Evolutionary conservation across 495 filamentous ascomycete species (phyloP).

Genomic region (Tuber magnatum): DNA sequence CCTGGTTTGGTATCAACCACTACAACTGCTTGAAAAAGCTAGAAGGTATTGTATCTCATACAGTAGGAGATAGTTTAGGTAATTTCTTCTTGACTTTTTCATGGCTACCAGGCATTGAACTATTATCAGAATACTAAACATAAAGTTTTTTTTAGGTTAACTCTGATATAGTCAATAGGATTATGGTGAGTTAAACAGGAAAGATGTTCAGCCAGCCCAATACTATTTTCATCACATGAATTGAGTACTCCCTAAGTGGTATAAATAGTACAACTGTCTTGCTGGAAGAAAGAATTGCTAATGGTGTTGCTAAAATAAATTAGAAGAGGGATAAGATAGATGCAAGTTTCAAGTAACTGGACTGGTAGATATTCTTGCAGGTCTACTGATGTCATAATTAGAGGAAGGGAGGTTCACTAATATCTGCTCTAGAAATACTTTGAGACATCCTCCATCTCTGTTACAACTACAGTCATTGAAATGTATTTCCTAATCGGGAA

Average conservation of each 20-base stretch:
- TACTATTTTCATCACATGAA: too few species aligned
- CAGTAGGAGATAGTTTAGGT: background rate
- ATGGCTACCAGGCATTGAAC: background rate
- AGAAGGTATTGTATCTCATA: slow-evolving; percentile 5
- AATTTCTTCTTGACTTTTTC: slow-evolving; percentile 2
- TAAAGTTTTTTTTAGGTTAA: slow-evolving; percentile 6
- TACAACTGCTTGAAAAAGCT: too few species aligned
- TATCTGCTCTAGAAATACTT: slow-evolving; percentile 17
- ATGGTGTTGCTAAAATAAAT: background rate
- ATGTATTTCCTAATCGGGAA: too few species aligned
- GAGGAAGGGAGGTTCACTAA: slow-evolving; percentile 1
- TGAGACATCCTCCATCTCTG: too few species aligned
- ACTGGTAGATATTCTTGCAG: slow-evolving; percentile 2
- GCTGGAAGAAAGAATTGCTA: too few species aligned
- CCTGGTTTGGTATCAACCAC: too few species aligned
- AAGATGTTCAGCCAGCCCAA: slow-evolving; percentile 8
- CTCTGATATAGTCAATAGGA: slow-evolving; percentile 26
- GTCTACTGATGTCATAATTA: slow-evolving; percentile 12
- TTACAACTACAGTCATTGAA: too few species aligned
- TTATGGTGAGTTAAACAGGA: slow-evolving; percentile 29
- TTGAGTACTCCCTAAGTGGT: too few species aligned
- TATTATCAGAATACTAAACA: background rate
- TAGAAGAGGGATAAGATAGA: background rate
- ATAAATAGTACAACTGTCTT: too few species aligned
- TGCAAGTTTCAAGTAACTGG: slow-evolving; percentile 4